Evolutionary conservation across 495 filamentous ascomycete genomes (phyloP).

Genomic region (Penicillium lagena): DNA sequence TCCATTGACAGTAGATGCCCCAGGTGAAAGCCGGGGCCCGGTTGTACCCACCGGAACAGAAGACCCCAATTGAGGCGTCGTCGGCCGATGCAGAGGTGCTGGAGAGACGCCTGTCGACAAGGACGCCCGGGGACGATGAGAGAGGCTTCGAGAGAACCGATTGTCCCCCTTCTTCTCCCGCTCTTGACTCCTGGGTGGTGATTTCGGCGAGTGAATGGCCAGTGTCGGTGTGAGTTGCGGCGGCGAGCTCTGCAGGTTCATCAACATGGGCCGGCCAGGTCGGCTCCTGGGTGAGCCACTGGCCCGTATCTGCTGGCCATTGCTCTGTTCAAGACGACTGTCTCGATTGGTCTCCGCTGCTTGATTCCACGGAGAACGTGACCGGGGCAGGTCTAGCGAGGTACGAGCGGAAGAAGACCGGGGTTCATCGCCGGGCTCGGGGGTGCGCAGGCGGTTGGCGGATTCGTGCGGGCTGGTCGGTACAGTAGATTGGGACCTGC

Average conservation of each 20-base stretch:
- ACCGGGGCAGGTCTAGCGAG: slow-evolving; percentile 47
- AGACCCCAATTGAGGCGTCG: slow-evolving; percentile 39
- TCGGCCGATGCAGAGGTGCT: slow-evolving; percentile 37
- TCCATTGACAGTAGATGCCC: slow-evolving; percentile 26
- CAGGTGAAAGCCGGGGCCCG: slow-evolving; percentile 39
- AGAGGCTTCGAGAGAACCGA: slow-evolving; percentile 19
- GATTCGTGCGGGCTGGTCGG: slow-evolving; percentile 27
- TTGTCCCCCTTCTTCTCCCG: slow-evolving; percentile 12
- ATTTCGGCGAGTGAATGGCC: slow-evolving; percentile 66
- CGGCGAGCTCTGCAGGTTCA: slow-evolving; percentile 46
- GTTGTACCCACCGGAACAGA: slow-evolving; percentile 47
- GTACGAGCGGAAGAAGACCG: slow-evolving; percentile 40
- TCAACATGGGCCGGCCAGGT: slow-evolving; percentile 40
- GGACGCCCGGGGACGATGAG: slow-evolving; percentile 21
- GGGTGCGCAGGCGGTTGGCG: slow-evolving; percentile 27
- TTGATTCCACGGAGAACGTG: slow-evolving; percentile 33
- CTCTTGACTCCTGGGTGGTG: slow-evolving; percentile 51
- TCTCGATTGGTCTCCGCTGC: slow-evolving; percentile 21
- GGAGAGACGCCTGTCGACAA: slow-evolving; percentile 34
- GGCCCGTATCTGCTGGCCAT: slow-evolving; percentile 21
- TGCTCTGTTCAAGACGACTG: slow-evolving; percentile 14
- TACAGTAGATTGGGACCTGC: slow-evolving; percentile 28
- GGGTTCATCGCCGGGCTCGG: slow-evolving; percentile 35
- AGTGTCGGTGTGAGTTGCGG: slow-evolving; percentile 62
- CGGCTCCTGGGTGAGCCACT: slow-evolving; percentile 23